phyloP scores from a whole-genome alignment of 805 yeast species.

The Clavispora carvajalis region DNA sequence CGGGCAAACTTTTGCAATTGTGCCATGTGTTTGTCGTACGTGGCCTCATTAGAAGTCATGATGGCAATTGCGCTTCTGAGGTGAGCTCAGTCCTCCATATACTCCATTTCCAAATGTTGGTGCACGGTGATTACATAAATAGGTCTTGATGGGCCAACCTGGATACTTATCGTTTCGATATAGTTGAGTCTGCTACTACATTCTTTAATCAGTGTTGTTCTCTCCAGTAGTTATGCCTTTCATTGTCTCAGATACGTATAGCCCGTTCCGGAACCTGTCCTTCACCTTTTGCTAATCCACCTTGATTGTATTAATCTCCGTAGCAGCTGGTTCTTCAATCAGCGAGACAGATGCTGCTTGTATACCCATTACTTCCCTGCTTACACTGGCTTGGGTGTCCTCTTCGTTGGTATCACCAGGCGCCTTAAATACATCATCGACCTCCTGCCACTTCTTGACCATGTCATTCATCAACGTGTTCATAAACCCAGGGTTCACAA shows the following conservation, averaged over 20 bases:
- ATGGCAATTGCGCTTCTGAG: background rate
- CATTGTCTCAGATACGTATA: background rate
- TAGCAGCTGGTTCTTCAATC: background rate
- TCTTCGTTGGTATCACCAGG: background rate
- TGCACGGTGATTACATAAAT: too few species aligned
- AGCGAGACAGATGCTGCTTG: background rate
- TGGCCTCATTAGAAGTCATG: background rate
- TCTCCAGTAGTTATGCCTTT: too few species aligned
- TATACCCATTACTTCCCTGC: background rate
- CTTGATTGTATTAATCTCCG: background rate
- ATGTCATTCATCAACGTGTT: conserved; percentile 64
- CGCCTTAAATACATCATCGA: conserved; percentile 11
- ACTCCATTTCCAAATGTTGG: background rate
- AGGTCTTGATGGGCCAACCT: too few species aligned
- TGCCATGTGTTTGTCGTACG: conserved; percentile 4
- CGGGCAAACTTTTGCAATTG: background rate
- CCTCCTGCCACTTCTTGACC: conserved; percentile 64
- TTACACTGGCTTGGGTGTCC: background rate
- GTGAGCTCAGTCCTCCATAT: background rate
- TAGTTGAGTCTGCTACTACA: too few species aligned
- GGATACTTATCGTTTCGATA: too few species aligned
- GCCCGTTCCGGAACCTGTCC: background rate
- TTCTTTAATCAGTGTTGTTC: too few species aligned
- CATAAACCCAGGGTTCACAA: conserved; percentile 53
- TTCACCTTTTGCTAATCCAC: background rate